These are phyloP conservation scores for Tricholoma hemisulphureum DNA, from an alignment of 768 basidiomycete genomes.

Conservation along the genomic window DNA sequence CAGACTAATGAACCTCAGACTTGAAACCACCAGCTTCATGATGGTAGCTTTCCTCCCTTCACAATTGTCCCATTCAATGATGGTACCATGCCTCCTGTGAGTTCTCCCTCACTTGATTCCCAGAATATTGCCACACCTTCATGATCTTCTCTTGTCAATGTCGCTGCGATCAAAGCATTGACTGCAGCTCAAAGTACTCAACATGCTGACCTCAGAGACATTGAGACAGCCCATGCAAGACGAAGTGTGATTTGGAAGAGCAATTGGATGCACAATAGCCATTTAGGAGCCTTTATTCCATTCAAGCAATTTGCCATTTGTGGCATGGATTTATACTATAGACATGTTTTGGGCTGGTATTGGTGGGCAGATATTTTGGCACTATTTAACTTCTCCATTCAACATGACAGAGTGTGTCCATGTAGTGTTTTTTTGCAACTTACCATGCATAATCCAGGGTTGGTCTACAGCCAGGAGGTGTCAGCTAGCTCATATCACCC, in stretches of 20 bases:
- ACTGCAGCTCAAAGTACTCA: background rate
- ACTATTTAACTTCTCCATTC: too few relatives aligned
- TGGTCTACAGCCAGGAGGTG: too few relatives aligned
- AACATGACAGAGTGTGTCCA: background rate
- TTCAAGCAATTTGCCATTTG: background rate
- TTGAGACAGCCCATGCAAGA: background rate
- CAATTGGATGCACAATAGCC: background rate
- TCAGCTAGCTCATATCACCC: too few relatives aligned
- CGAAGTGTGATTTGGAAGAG: background rate
- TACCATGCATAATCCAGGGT: too few relatives aligned
- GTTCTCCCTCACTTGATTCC: background rate
- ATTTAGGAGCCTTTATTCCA: background rate
- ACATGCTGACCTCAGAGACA: background rate
- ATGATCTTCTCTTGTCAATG: background rate
- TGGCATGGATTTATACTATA: background rate
- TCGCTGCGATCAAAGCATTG: background rate
- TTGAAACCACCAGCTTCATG: background rate
- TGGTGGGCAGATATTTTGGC: background rate
- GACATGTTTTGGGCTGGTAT: background rate
- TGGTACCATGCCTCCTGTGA: background rate
- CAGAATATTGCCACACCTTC: background rate
- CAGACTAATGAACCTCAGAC: background rate
- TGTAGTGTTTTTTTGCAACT: too few relatives aligned
- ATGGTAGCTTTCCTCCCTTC: background rate
- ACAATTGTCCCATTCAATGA: background rate